A percentile compares a stretch with the other conserved stretches of the same genome.
phyloP scores from a whole-genome alignment of 805 yeast genomes.

The Wickerhamiella azymoides region DNA sequence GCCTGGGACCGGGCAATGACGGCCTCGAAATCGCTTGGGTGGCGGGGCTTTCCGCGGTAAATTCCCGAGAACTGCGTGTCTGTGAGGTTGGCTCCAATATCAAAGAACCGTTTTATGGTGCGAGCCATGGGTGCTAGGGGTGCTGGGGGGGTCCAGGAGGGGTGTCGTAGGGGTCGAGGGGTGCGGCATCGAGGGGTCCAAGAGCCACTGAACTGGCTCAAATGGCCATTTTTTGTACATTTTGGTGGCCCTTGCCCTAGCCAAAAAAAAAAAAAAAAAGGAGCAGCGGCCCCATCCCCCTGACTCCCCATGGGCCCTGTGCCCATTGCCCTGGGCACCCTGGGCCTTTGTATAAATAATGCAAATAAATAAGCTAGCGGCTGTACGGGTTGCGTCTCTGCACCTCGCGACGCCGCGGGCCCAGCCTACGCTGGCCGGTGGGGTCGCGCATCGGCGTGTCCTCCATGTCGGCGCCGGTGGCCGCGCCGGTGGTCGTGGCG shows the following conservation, averaged over 20 bases:
- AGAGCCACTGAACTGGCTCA: no score
- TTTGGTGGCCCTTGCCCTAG: no score
- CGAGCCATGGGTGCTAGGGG: neutral
- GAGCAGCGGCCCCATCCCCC: no score
- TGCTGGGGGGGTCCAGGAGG: neutral
- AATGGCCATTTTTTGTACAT: no score
- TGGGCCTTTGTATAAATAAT: neutral
- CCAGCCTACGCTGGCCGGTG: neutral
- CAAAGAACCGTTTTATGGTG: slow-evolving; percentile 19
- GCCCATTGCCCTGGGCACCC: no score
- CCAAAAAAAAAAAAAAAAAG: no score
- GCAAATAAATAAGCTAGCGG: neutral
- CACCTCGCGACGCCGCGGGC: neutral
- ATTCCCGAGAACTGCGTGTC: slow-evolving; percentile 78
- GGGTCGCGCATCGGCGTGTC: neutral
- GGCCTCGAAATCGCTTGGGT: slow-evolving; percentile 48
- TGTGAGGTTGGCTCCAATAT: slow-evolving; percentile 63
- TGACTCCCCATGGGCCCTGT: no score
- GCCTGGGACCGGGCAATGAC: slow-evolving; percentile 55
- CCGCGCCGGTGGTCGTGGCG: neutral
- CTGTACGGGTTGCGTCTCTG: neutral
- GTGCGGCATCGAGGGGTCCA: no score
- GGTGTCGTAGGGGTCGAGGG: no score
- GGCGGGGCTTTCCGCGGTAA: slow-evolving; percentile 58
- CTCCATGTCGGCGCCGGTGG: neutral